Evolutionary conservation across 2,329 filamentous ascomycete genomes (phyloP), one percentile per base, ranked within the genome.

Genomic region (Sarocladium strictum): DNA sequence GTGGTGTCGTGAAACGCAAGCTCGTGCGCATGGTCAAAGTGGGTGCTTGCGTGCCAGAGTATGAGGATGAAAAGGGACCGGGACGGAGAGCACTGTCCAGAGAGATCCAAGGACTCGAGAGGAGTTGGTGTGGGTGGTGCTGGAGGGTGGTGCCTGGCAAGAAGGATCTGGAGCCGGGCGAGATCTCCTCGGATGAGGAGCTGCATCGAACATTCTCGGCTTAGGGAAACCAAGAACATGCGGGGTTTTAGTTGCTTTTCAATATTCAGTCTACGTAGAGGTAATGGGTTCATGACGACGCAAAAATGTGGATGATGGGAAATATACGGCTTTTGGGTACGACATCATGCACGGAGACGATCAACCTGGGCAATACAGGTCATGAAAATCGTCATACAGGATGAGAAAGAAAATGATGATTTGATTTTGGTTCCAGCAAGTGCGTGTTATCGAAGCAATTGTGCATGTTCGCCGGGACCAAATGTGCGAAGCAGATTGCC

Each of bases 61-160:
- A 86, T 72, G 87, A 89, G 59, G 90, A 93, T 64, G 90, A 95
- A 69, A 79, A 81, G 55, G 79, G 79, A 33, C 77, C 57, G 2
- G 63, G 78, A 7, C 83, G 83, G 3, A 77, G 79, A 55, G 86
- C 87, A 60, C 73, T 97, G 24, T 77, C 78, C 15, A 75, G 86
- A 23, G 93, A 97, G 69, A 79, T 85, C 54, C 75, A 75, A 14
- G 89, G 89, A 1, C 69, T 72, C 50, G 76, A 84, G 55, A 79
- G 92, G 57, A 91, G 88, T 65, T 96, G 90, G 90, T 97, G 92
- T 69, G 90, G 88, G 0, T 97, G 93, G 92, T 97, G 93, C 68
- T 83, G 79, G 68, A 78, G 90, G 57, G 85, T 90, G 2, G 82
- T 95, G 53, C 85, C 85, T 0, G 78, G 84, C 2, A 67, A 70